Conservation (phyloP, 352 stramenopile species). For the Bremia lactucae region DNA sequence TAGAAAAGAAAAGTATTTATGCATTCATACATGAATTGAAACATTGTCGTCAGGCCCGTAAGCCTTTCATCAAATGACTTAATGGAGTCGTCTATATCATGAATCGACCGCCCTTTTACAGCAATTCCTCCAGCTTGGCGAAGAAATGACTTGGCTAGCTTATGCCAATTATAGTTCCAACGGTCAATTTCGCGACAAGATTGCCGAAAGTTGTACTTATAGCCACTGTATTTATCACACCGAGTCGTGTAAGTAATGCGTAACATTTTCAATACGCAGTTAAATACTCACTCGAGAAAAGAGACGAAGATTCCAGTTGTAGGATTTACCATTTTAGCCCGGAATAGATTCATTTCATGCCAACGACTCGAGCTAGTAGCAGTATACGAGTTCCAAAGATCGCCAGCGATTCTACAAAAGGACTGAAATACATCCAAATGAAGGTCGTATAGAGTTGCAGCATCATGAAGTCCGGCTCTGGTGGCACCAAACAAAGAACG, state of each 20-base stretch:
- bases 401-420: conserved; percentile 39
- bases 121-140: conserved; percentile 15
- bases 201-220: conserved; percentile 56
- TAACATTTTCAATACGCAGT: not conserved
- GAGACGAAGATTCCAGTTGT: conserved; percentile 50
- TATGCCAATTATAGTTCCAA: conserved; percentile 41
- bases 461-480: conserved; percentile 10
- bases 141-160: conserved; percentile 42
- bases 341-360: conserved; percentile 22
- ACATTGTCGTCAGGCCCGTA: conserved; percentile 34
- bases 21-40: conserved; percentile 78
- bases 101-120: conserved; percentile 17
- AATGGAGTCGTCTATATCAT: conserved; percentile 42
- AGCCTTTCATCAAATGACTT: conserved; percentile 18
- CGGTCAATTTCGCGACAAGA: conserved; percentile 43
- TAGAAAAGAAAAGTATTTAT: conserved; percentile 66
- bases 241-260: not conserved
- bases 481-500: conserved; percentile 12
- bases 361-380: conserved; percentile 7
- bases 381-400: conserved; percentile 27
- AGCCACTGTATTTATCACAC: conserved; percentile 27
- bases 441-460: conserved; percentile 34
- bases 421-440: conserved; percentile 58
- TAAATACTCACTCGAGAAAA: conserved; percentile 48
- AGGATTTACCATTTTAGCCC: conserved; percentile 49